Base-by-base conservation (phyloP, 2,329 filamentous ascomycete species). In the Conoideocrella luteorostrata region DNA sequence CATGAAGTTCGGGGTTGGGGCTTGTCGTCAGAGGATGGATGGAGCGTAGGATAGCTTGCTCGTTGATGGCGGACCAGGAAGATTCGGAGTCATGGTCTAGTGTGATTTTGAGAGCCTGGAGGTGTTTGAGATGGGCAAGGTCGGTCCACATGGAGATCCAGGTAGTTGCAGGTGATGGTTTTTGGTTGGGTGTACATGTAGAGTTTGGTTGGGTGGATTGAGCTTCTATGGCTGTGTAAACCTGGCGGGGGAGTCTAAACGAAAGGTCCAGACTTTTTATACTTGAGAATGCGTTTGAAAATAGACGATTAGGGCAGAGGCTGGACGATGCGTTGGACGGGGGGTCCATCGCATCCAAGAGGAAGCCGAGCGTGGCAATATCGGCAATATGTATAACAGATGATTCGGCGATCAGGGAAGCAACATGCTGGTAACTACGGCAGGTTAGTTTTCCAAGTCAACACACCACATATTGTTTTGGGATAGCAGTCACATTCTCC, bases 51-150 rank as follows among this genome's bases (percentile, higher is more conserved):
- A 47, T 34, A 10, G 43, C 39, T 13, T 35, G 28, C 24, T 47
- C 43, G 29, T 47, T 36, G 43, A 47, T 29, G 6, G 15, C 11
- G 13, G 43, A 45, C 46, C 46, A 47, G 2, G 46, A 47, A 10
- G 35, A 39, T 28, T 32, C 30, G 17, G 46, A 47, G 28, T 45
- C 46, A 24, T 47, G 46, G 26, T 47, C 46, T 2, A 47, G 26
- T 5, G 26, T 45, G 12, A 47, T 10, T 10, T 47, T 22, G 11
- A 47, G 5, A 7, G 18, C 18, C 7, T 30, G 43, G 17, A 47
- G 46, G 11, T 28, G 24, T 6, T n/a, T 23, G 12, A 47, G 39
- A 3, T 15, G 15, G 23, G 35, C 17, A n/a, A 45, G 35, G 22
- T 26, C 32, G 15, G 22, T 34, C 43, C 46, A 47, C 4, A 45